Conservation (phyloP, 1,284 basidiomycete species). For the Fomitiporia mediterranea region DNA sequence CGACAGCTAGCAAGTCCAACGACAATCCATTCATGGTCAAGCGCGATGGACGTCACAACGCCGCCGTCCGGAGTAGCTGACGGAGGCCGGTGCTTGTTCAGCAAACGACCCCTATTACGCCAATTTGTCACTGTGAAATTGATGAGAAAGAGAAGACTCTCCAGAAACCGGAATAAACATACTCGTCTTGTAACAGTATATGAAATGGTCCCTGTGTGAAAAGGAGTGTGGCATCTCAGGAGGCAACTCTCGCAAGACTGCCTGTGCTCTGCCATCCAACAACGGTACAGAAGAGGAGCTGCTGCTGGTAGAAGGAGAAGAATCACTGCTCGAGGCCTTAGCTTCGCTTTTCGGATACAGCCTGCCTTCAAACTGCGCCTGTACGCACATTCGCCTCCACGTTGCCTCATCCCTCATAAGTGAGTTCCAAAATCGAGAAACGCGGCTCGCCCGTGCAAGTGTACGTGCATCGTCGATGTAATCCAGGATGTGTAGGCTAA, state of each 20-base stretch:
- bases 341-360: constrained; percentile 16
- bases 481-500: constrained; percentile 76
- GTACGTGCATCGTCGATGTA: constrained; percentile 82
- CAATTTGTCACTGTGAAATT: constrained; percentile 72
- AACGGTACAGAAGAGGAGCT: not conserved
- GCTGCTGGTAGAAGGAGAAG: not conserved
- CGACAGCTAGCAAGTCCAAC: constrained; percentile 87
- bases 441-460: constrained; percentile 67
- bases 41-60: constrained; percentile 83
- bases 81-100: constrained; percentile 69
- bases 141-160: constrained; percentile 1
- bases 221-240: constrained; percentile 28
- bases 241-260: constrained; percentile 1
- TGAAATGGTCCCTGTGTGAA: constrained; percentile 73
- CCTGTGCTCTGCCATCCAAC: constrained; percentile 3
- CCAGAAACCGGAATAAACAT: constrained; percentile 27
- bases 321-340: not conserved
- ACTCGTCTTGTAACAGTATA: constrained; percentile 73
- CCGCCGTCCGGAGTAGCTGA: constrained; percentile 53
- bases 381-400: constrained; percentile 79
- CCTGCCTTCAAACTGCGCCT: constrained; percentile 45
- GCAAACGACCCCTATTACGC: constrained; percentile 74
- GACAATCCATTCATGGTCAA: constrained; percentile 84
- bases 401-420: constrained; percentile 80
- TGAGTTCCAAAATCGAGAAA: constrained; percentile 73